Conservation (phyloP, 192 early-diverging fungal genomes). For the Rhizoclosmatium sp. region DNA sequence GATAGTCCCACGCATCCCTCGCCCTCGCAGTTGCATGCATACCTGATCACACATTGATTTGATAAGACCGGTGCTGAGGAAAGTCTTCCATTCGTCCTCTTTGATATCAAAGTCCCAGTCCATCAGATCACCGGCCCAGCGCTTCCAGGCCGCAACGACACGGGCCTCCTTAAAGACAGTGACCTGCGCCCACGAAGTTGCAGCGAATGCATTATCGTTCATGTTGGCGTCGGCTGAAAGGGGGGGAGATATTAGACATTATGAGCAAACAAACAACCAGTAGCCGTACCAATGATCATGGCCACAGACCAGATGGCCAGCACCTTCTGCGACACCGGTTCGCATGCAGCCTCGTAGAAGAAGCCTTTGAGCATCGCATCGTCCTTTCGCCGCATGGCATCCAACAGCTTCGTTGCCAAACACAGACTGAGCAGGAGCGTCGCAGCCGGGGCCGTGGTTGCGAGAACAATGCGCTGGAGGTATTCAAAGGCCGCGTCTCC, state of each 20-base stretch:
- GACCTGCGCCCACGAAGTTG: constrained; percentile 39
- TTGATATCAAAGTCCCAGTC: constrained; percentile 34
- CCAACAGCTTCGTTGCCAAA: not conserved
- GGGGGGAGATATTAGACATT: not conserved
- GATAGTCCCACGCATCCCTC: too few relatives aligned
- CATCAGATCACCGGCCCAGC: constrained; percentile 25
- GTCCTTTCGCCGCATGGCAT: not conserved
- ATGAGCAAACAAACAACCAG: not conserved
- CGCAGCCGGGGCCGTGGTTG: constrained; percentile 26
- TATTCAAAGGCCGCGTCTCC: constrained; percentile 28
- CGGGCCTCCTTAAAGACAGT: constrained; percentile 30
- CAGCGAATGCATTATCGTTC: constrained; percentile 44
- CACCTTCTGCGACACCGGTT: constrained; percentile 14
- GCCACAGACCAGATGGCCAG: constrained; percentile 22
- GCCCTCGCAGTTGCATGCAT: too few relatives aligned
- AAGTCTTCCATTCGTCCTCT: not conserved
- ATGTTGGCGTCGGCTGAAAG: constrained; percentile 32
- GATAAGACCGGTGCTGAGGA: not conserved
- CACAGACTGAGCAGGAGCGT: constrained; percentile 19
- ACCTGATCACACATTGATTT: not conserved
- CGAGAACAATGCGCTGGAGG: constrained; percentile 29
- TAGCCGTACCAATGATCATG: constrained; percentile 9
- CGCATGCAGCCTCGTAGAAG: constrained; percentile 5
- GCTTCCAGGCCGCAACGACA: constrained; percentile 33
- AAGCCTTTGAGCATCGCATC: constrained; percentile 28